Percentiles rank a stretch among this genome's conserved stretches.
These are phyloP conservation scores for Sophora flavescens DNA, from an alignment of 306 rosid species.

Conservation along the genomic window DNA sequence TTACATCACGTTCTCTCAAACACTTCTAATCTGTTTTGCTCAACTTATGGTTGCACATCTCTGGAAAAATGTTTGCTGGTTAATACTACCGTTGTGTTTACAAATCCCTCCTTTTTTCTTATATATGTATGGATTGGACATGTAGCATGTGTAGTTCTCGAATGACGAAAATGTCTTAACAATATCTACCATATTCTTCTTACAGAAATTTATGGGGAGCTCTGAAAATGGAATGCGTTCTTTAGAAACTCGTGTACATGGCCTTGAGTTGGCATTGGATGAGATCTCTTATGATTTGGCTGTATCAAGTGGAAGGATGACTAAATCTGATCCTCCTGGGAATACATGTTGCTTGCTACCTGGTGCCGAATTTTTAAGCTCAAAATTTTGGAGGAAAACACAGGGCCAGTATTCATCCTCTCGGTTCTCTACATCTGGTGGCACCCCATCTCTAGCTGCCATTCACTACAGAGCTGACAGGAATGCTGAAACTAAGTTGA, in stretches of 20 bases:
- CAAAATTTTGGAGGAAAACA: slow-evolving; percentile 86
- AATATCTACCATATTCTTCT: slow-evolving; percentile 23
- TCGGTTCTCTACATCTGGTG: slow-evolving; percentile 56
- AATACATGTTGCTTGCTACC: slow-evolving; percentile 80
- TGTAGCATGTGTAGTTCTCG: slow-evolving; percentile 36
- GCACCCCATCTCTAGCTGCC: slow-evolving; percentile 58
- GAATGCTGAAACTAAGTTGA: slow-evolving; percentile 54
- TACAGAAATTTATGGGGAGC: slow-evolving; percentile 91
- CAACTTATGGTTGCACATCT: neutral
- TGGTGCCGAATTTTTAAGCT: slow-evolving; percentile 81
- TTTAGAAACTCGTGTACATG: slow-evolving; percentile 94
- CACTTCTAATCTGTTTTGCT: too few species aligned
- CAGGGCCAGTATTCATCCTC: slow-evolving; percentile 64
- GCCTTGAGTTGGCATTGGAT: slow-evolving; percentile 91
- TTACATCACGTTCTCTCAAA: neutral
- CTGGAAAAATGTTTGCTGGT: slow-evolving; percentile 12
- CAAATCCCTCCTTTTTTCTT: neutral
- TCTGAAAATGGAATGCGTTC: slow-evolving; percentile 92
- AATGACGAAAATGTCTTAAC: slow-evolving; percentile 41
- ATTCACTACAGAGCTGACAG: slow-evolving; percentile 49
- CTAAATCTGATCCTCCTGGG: slow-evolving; percentile 50
- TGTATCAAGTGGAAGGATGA: slow-evolving; percentile 84
- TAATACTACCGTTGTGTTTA: slow-evolving; percentile 24
- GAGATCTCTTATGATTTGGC: slow-evolving; percentile 96
- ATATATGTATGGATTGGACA: neutral